Evolutionary conservation across 345 rosid species (phyloP).

Genomic region (Capsella bursapastoris): DNA sequence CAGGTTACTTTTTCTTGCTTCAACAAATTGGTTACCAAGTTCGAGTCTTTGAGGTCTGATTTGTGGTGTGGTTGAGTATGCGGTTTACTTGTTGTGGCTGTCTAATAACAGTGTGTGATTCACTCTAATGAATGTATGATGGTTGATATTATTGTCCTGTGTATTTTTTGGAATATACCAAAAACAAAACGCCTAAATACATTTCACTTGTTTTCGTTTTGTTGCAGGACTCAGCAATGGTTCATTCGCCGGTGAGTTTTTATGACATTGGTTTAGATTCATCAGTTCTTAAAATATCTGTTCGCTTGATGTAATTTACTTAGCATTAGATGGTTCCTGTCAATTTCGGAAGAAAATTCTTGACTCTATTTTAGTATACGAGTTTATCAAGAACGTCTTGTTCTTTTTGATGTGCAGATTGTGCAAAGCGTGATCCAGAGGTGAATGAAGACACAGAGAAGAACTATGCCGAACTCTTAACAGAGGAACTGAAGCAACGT

Average conservation of each 20-base stretch:
- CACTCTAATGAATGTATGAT: neutral
- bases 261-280: neutral
- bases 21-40: neutral
- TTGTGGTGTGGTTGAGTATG: constrained; percentile 7
- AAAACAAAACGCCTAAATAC: neutral
- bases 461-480: constrained; percentile 75
- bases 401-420: constrained; percentile 49
- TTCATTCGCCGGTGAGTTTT: constrained; percentile 66
- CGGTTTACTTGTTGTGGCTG: constrained; percentile 6
- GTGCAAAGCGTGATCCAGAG: constrained; percentile 84
- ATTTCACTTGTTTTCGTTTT: constrained; percentile 17
- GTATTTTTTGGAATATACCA: neutral
- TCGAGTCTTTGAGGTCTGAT: constrained; percentile 16
- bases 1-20: neutral
- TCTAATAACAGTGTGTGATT: constrained; percentile 1
- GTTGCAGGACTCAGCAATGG: constrained; percentile 72
- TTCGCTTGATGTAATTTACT: constrained; percentile 14
- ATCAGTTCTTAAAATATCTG: neutral
- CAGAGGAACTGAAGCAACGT: constrained; percentile 81
- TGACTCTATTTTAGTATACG: neutral
- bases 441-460: constrained; percentile 82
- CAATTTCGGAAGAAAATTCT: neutral
- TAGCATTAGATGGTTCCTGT: neutral
- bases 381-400: neutral
- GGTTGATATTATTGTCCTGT: neutral